Evolutionary conservation across 352 stramenopile genomes (phyloP).

Genomic region (Phytophthora pinifolia): DNA sequence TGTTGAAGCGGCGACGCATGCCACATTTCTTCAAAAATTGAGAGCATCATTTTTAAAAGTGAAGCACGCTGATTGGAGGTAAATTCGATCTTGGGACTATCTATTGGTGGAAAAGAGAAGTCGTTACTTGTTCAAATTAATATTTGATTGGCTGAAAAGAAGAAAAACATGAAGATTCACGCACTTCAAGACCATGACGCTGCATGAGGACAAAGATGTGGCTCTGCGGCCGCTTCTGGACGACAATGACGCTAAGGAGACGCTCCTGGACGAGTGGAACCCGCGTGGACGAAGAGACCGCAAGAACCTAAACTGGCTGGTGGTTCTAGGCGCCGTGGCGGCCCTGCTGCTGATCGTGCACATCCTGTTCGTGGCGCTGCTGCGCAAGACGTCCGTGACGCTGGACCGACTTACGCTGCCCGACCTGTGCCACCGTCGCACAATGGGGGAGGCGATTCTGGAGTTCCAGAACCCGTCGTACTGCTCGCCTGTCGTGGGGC

Average conservation of each 20-base stretch:
- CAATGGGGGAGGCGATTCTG: conserved; percentile 51
- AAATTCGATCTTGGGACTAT: neutral
- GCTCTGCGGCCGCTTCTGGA: conserved; percentile 32
- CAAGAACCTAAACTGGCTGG: conserved; percentile 22
- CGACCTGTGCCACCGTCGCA: conserved; percentile 64
- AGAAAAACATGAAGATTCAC: neutral
- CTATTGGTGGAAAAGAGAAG: conserved; percentile 13
- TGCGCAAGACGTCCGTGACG: conserved; percentile 60
- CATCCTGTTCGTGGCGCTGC: conserved; percentile 58
- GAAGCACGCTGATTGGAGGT: too few species aligned
- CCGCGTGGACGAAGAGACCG: neutral
- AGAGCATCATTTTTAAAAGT: too few species aligned
- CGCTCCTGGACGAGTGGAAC: neutral
- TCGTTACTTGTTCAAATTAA: neutral
- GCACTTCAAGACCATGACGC: conserved; percentile 23
- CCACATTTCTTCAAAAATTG: too few species aligned
- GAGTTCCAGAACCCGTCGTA: conserved; percentile 79
- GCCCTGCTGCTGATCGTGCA: conserved; percentile 54
- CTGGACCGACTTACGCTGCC: conserved; percentile 64
- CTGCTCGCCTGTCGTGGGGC: conserved; percentile 60
- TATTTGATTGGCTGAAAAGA: conserved; percentile 15
- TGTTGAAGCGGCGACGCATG: too few species aligned
- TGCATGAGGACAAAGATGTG: conserved; percentile 1
- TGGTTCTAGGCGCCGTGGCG: conserved; percentile 23
- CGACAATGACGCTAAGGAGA: neutral